Evolutionary conservation across 495 filamentous ascomycete genomes (phyloP).

Genomic region (Trichoderma virens): DNA sequence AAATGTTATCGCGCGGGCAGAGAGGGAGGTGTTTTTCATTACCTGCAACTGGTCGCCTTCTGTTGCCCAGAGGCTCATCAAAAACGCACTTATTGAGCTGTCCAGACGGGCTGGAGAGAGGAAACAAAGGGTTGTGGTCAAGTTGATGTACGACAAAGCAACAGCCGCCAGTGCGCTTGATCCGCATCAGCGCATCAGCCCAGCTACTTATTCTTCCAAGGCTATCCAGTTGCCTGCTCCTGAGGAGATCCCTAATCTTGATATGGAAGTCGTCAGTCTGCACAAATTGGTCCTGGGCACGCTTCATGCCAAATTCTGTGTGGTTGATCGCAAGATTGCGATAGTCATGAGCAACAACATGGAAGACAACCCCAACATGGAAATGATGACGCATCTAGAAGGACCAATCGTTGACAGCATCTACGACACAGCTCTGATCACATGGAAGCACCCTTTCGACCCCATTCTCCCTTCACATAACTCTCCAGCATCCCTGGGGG

Average conservation of each 20-base stretch:
- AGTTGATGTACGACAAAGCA: conserved; percentile 69
- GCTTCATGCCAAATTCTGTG: conserved; percentile 70
- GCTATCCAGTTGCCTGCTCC: conserved; percentile 52
- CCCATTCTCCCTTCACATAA: conserved; percentile 52
- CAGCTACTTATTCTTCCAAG: conserved; percentile 47
- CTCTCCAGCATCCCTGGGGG: conserved; percentile 37
- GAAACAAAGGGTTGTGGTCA: conserved; percentile 53
- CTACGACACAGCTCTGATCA: conserved; percentile 64
- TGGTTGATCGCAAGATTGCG: conserved; percentile 62
- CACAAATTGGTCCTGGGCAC: conserved; percentile 67
- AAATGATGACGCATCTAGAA: conserved; percentile 75
- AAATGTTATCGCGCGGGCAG: conserved; percentile 64
- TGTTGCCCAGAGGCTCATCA: conserved; percentile 56
- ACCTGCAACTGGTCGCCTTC: conserved; percentile 72
- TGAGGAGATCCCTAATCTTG: conserved; percentile 59
- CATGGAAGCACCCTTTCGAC: conserved; percentile 58
- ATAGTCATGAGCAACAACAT: conserved; percentile 71
- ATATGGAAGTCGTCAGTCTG: conserved; percentile 67
- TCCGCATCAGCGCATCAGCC: conserved; percentile 51
- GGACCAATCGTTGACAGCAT: conserved; percentile 68
- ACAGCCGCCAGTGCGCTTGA: conserved; percentile 55
- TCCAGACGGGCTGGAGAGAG: conserved; percentile 54
- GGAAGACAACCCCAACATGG: conserved; percentile 68
- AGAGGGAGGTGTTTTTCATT: conserved; percentile 63
- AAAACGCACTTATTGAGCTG: conserved; percentile 60